Conservation (phyloP, 306 rosid species). For the Begonia peltatifolia region DNA sequence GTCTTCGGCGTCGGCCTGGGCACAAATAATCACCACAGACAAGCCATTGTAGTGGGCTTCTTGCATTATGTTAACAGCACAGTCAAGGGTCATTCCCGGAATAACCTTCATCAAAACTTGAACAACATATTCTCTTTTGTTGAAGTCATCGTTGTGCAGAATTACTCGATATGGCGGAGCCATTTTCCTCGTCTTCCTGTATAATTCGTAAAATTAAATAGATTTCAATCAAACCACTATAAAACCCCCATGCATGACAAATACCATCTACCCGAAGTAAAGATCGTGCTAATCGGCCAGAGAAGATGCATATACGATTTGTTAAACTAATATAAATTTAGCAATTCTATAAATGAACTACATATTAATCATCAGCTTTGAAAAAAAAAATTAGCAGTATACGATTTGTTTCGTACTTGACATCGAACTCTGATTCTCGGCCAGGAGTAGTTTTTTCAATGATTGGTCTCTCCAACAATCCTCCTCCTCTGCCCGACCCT, state of each 20-base stretch:
- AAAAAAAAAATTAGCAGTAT: no score
- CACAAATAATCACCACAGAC: slow-evolving; percentile 73
- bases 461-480: slow-evolving; percentile 74
- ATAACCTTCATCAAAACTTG: slow-evolving; percentile 94
- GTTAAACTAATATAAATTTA: no score
- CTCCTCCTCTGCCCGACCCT: slow-evolving; percentile 52
- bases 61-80: slow-evolving; percentile 85
- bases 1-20: slow-evolving; percentile 86
- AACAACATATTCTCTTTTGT: slow-evolving; percentile 85
- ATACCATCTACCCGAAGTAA: no score
- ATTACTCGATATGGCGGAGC: slow-evolving; percentile 72
- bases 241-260: no score
- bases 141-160: slow-evolving; percentile 73
- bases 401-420: slow-evolving; percentile 20
- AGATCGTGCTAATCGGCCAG: no score
- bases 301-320: no score
- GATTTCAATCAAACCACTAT: no score
- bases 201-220: neutral
- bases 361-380: no score
- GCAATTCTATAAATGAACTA: no score
- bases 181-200: slow-evolving; percentile 59
- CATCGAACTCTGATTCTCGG: slow-evolving; percentile 70
- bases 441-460: slow-evolving; percentile 69
- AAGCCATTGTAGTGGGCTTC: slow-evolving; percentile 83
- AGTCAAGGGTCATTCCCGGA: slow-evolving; percentile 85